Conservation (phyloP, 2,329 filamentous ascomycete genomes). For the Talaromyces sp. region DNA sequence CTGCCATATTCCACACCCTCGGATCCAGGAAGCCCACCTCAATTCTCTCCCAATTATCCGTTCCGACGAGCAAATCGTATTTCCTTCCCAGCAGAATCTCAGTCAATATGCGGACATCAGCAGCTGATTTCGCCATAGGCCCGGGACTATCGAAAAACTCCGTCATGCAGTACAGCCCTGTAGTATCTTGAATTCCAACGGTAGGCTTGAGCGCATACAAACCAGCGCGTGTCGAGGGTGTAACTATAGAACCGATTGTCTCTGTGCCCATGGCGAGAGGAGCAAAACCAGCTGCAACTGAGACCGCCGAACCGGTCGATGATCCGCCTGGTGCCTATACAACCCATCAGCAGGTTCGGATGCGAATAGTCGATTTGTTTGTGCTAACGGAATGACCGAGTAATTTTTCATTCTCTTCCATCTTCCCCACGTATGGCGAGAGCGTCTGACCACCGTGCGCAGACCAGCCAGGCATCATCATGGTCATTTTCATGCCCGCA, state of each 20-base stretch:
- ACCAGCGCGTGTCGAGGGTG: neutral
- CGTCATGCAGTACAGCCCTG: neutral
- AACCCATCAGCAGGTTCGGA: neutral
- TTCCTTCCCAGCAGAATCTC: neutral
- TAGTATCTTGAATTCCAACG: neutral
- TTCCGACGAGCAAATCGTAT: neutral
- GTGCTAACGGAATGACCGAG: neutral
- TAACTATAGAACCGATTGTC: conserved; percentile 23
- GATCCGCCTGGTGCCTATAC: conserved; percentile 28
- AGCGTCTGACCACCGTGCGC: conserved; percentile 26
- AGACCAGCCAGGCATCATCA: conserved; percentile 24
- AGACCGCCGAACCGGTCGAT: conserved; percentile 34
- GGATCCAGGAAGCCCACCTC: neutral
- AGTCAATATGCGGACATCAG: neutral
- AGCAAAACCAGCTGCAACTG: conserved; percentile 29
- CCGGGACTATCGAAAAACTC: neutral
- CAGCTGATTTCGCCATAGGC: neutral
- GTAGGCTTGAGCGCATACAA: neutral
- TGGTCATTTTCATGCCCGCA: conserved; percentile 10
- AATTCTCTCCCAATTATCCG: neutral
- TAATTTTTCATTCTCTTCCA: neutral
- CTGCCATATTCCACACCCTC: neutral
- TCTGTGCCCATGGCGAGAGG: conserved; percentile 34
- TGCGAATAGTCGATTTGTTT: neutral
- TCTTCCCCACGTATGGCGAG: conserved; percentile 21